A percentile compares a stretch with the other conserved stretches of the same genome.
phyloP scores from a whole-genome alignment of 805 yeast genomes.

The Diddensiella caesifluorescens region DNA sequence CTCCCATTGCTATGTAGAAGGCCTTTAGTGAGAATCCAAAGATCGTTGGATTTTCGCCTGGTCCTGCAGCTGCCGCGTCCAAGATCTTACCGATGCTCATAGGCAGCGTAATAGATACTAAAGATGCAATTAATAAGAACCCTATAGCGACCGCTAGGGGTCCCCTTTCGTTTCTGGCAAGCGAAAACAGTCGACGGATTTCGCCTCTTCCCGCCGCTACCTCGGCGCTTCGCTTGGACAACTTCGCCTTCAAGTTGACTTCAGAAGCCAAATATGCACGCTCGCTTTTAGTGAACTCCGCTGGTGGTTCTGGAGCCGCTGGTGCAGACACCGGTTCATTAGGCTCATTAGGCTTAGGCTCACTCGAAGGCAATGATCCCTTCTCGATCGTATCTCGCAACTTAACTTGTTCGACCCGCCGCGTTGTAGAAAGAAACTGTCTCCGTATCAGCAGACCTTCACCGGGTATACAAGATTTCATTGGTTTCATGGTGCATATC shows the following conservation, averaged over 20 bases:
- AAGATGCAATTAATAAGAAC: slow-evolving; percentile 63
- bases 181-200: slow-evolving; percentile 43
- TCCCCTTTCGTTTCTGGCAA: slow-evolving; percentile 54
- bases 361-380: too few species aligned
- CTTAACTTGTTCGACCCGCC: too few species aligned
- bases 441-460: too few species aligned
- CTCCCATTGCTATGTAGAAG: slow-evolving; percentile 58
- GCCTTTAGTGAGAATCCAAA: slow-evolving; percentile 58
- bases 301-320: slow-evolving; percentile 11
- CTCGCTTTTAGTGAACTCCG: slow-evolving; percentile 24
- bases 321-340: too few species aligned
- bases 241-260: slow-evolving; percentile 31
- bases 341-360: too few species aligned
- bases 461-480: too few species aligned
- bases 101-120: slow-evolving; percentile 78
- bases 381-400: too few species aligned
- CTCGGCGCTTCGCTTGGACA: slow-evolving; percentile 19
- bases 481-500: too few species aligned
- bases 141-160: slow-evolving; percentile 57
- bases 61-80: slow-evolving; percentile 51
- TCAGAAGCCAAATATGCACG: slow-evolving; percentile 29
- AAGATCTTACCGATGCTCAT: slow-evolving; percentile 78
- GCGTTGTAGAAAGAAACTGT: too few species aligned
- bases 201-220: slow-evolving; percentile 31
- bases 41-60: slow-evolving; percentile 32